These are phyloP conservation scores for Phialocephala subalpina DNA, from an alignment of 2,329 filamentous ascomycete genomes.

Conservation along the genomic window DNA sequence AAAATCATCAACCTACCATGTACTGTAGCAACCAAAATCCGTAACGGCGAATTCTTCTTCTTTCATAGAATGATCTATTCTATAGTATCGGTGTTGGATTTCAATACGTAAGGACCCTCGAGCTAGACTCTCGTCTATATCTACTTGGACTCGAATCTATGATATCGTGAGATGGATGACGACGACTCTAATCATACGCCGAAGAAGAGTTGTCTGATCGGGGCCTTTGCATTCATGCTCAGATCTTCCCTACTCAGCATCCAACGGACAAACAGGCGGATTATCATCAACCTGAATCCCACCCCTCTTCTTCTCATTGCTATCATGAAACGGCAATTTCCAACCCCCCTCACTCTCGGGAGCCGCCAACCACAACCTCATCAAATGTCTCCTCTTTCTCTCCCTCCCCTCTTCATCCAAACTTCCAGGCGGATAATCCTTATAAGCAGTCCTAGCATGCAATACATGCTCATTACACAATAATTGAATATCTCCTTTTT, in stretches of 20 bases:
- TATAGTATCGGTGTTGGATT: no score
- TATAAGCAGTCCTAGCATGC: slow-evolving; percentile 84
- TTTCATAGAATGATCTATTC: no score
- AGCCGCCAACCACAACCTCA: slow-evolving; percentile 84
- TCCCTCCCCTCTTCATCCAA: background rate
- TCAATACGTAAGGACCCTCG: no score
- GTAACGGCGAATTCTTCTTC: no score
- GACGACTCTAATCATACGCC: no score
- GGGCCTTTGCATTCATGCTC: background rate
- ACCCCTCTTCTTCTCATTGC: slow-evolving; percentile 84
- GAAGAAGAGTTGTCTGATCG: no score
- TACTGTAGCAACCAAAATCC: no score
- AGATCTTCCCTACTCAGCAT: slow-evolving; percentile 68
- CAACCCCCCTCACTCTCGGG: slow-evolving; percentile 85
- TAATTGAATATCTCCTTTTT: slow-evolving; percentile 91
- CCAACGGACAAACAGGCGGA: slow-evolving; percentile 75
- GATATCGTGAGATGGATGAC: no score
- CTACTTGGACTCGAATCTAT: no score
- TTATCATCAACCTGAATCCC: slow-evolving; percentile 88
- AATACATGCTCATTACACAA: slow-evolving; percentile 80
- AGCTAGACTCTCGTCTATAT: no score
- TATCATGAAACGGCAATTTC: slow-evolving; percentile 84
- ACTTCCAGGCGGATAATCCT: slow-evolving; percentile 68
- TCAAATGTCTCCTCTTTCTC: slow-evolving; percentile 76
- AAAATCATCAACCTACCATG: no score